phyloP scores from a whole-genome alignment of 352 stramenopile genomes.

The Globisporangium radiosum region DNA sequence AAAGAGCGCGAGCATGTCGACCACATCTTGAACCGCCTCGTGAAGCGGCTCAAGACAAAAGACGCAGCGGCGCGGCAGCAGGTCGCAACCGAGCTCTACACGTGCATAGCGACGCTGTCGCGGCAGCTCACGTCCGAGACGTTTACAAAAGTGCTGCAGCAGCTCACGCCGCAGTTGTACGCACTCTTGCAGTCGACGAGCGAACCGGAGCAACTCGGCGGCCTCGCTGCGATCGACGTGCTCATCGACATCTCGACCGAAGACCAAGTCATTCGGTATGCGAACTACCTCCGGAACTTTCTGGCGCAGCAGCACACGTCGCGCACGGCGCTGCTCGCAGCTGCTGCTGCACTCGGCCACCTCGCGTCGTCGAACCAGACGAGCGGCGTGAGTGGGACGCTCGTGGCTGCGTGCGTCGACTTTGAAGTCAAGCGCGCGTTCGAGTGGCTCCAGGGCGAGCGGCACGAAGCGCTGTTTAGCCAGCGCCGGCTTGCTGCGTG shows the following conservation, averaged over 20 bases:
- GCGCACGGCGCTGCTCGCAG: conserved; percentile 50
- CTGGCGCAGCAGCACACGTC: conserved; percentile 66
- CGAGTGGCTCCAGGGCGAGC: conserved; percentile 77
- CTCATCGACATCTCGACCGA: conserved; percentile 81
- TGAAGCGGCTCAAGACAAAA: conserved; percentile 46
- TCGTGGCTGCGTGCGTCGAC: conserved; percentile 88
- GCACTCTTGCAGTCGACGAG: conserved; percentile 50
- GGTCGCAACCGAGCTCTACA: conserved; percentile 51
- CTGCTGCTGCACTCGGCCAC: conserved; percentile 72
- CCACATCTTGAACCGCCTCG: conserved; percentile 43
- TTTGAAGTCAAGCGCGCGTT: conserved; percentile 90
- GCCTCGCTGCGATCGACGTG: conserved; percentile 63
- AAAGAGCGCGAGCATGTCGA: conserved; percentile 70
- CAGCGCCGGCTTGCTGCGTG: conserved; percentile 73
- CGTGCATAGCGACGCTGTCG: conserved; percentile 53
- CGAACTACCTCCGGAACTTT: conserved; percentile 87
- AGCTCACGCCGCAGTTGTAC: conserved; percentile 77
- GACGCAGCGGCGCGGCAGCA: conserved; percentile 28
- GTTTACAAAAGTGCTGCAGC: conserved; percentile 66
- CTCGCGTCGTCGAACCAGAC: conserved; percentile 64
- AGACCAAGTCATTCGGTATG: conserved; percentile 87
- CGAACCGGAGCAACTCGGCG: conserved; percentile 69
- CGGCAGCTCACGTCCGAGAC: conserved; percentile 74
- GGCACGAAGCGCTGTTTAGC: conserved; percentile 67
- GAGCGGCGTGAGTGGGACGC: conserved; percentile 68